Evolutionary conservation across 345 rosid genomes (phyloP).

Genomic region (Gossypium rotundifolium): DNA sequence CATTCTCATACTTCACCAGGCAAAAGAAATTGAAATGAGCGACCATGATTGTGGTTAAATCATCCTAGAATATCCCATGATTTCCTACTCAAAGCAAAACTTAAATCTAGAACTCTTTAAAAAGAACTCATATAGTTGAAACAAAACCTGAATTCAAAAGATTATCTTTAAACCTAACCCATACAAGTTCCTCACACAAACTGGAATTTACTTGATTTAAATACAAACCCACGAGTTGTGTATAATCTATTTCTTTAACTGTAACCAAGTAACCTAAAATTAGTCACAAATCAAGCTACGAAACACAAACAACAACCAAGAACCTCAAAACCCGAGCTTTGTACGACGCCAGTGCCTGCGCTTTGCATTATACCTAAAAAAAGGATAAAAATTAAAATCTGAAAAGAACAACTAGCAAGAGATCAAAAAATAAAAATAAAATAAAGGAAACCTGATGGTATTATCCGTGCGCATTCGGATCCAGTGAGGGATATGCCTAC

Average conservation of each 20-base stretch:
- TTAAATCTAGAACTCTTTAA: too few species aligned
- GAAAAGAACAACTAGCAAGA: not conserved
- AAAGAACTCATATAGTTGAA: too few species aligned
- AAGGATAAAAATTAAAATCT: not conserved
- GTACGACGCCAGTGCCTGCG: slow-evolving; percentile 72
- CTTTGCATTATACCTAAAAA: slow-evolving; percentile 55
- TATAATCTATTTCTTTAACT: slow-evolving; percentile 3
- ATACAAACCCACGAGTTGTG: slow-evolving; percentile 7
- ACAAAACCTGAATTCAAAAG: not conserved
- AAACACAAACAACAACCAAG: not conserved
- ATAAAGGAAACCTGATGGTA: slow-evolving; percentile 42
- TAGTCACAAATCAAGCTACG: not conserved
- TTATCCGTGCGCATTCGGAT: slow-evolving; percentile 61
- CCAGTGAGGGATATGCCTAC: slow-evolving; percentile 70
- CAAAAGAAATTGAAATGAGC: not conserved
- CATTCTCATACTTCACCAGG: too few species aligned
- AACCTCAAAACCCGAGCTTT: slow-evolving; percentile 56
- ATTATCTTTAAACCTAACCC: not conserved
- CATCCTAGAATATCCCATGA: not conserved
- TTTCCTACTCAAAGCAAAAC: not conserved
- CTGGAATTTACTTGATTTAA: not conserved
- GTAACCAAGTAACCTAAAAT: not conserved
- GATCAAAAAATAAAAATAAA: not conserved
- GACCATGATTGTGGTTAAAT: not conserved
- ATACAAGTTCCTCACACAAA: slow-evolving; percentile 5